Conservation (phyloP, 306 rosid genomes). For the Vigna trinervia region DNA sequence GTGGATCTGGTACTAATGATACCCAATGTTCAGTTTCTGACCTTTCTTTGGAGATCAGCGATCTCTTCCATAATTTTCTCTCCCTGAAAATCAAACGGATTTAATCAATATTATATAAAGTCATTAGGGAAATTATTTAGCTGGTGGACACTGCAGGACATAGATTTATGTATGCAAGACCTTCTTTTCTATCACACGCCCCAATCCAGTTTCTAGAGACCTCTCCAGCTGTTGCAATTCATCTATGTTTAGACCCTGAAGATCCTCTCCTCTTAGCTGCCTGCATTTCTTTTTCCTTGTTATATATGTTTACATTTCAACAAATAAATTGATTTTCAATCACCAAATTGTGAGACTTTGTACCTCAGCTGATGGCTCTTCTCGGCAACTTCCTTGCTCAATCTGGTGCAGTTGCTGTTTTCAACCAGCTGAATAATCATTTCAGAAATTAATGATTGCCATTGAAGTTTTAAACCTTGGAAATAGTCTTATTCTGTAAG, state of each 20-base stretch:
- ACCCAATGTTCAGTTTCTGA: constrained; percentile 42
- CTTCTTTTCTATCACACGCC: constrained; percentile 75
- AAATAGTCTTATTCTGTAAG: neutral
- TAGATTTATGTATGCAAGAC: constrained; percentile 40
- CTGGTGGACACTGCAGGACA: neutral
- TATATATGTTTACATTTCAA: neutral
- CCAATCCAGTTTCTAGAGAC: constrained; percentile 80
- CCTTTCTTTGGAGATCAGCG: constrained; percentile 78
- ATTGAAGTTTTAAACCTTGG: neutral
- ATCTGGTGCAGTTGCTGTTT: constrained; percentile 62
- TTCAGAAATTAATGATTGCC: neutral
- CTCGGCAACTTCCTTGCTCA: constrained; percentile 80
- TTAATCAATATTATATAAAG: neutral
- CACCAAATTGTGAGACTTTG: neutral
- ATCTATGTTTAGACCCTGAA: constrained; percentile 71
- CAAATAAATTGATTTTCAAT: neutral
- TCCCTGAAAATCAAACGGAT: constrained; percentile 57
- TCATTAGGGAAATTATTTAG: neutral
- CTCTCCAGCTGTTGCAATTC: constrained; percentile 79
- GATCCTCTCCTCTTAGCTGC: constrained; percentile 98
- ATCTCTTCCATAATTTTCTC: constrained; percentile 82
- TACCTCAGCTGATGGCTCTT: constrained; percentile 80
- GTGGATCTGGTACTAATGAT: neutral
- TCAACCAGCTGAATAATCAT: constrained; percentile 73
- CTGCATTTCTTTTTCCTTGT: constrained; percentile 40